Evolutionary conservation across 73 alveolate species (phyloP).

Genomic region (Durusdinium trenchii): DNA sequence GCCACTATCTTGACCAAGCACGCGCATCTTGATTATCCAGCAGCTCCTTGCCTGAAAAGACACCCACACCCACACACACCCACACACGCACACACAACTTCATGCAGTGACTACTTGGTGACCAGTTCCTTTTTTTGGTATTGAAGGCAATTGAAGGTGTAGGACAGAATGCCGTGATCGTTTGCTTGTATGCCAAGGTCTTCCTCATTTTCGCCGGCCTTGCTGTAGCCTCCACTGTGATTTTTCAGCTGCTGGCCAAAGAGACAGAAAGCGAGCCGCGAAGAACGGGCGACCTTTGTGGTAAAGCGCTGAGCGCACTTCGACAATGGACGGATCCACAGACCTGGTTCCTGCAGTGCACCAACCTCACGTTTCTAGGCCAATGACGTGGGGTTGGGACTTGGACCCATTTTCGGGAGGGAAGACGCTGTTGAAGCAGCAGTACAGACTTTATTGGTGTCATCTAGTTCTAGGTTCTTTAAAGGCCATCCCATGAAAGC

Average conservation of each 20-base stretch:
- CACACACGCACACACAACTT: no score
- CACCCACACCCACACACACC: no score
- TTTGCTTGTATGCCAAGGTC: constrained; percentile 27
- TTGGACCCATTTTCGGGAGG: no score
- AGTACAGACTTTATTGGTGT: no score
- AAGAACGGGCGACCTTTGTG: background rate
- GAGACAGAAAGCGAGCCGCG: background rate
- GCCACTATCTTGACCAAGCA: constrained; percentile 75
- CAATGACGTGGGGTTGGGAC: no score
- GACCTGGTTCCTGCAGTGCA: constrained; percentile 77
- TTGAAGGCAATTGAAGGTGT: constrained; percentile 8
- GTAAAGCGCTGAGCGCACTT: constrained; percentile 35
- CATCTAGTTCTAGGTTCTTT: no score
- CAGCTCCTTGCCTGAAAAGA: no score
- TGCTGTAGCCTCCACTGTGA: constrained; percentile 41
- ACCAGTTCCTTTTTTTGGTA: background rate
- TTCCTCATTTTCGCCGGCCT: constrained; percentile 53
- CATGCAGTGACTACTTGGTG: background rate
- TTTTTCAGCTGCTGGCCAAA: constrained; percentile 15
- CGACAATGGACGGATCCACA: constrained; percentile 58
- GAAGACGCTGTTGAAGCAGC: no score
- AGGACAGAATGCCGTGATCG: no score
- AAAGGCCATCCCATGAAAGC: no score
- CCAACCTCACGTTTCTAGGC: constrained; percentile 87
- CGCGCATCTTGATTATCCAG: constrained; percentile 18